phyloP scores from a whole-genome alignment of 495 filamentous ascomycete genomes.

The Penicillium samsonianum region DNA sequence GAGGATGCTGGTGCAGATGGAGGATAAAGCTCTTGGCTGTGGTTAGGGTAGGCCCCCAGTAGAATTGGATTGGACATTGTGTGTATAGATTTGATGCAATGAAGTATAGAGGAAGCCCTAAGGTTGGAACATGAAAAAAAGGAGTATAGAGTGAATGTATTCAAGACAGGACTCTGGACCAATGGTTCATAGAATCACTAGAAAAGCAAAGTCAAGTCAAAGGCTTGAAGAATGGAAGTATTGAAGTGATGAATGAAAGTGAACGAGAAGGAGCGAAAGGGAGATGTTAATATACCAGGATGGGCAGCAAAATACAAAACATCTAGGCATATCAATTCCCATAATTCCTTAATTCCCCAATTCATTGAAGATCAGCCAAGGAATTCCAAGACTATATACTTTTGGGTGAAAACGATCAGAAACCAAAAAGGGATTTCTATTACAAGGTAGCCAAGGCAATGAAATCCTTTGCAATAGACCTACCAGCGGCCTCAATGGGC shows the following conservation, averaged over 20 bases:
- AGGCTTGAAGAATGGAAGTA: not conserved
- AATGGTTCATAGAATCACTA: not conserved
- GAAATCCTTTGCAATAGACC: slow-evolving; percentile 12
- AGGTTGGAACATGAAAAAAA: not conserved
- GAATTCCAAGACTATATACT: slow-evolving; percentile 20
- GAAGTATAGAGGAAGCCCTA: slow-evolving; percentile 1
- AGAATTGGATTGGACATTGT: slow-evolving; percentile 22
- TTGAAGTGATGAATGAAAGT: slow-evolving; percentile 1
- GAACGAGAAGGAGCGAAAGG: slow-evolving; percentile 5
- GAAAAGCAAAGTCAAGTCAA: not conserved
- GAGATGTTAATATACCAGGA: slow-evolving; percentile 10
- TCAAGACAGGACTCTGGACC: not conserved
- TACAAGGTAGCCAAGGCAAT: not conserved
- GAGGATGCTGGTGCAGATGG: slow-evolving; percentile 31
- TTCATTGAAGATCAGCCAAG: slow-evolving; percentile 22
- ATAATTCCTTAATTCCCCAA: not conserved
- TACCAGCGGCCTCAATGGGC: slow-evolving; percentile 21
- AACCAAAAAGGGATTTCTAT: not conserved
- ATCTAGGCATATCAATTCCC: slow-evolving; percentile 4
- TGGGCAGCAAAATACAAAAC: slow-evolving; percentile 2
- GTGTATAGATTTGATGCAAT: not conserved
- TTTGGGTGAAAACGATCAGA: not conserved
- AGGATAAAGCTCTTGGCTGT: slow-evolving; percentile 22
- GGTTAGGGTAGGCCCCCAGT: slow-evolving; percentile 14
- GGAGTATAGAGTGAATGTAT: slow-evolving; percentile 4